phyloP scores from a whole-genome alignment of 2,329 filamentous ascomycete genomes.

The Verticillium alfalfae region DNA sequence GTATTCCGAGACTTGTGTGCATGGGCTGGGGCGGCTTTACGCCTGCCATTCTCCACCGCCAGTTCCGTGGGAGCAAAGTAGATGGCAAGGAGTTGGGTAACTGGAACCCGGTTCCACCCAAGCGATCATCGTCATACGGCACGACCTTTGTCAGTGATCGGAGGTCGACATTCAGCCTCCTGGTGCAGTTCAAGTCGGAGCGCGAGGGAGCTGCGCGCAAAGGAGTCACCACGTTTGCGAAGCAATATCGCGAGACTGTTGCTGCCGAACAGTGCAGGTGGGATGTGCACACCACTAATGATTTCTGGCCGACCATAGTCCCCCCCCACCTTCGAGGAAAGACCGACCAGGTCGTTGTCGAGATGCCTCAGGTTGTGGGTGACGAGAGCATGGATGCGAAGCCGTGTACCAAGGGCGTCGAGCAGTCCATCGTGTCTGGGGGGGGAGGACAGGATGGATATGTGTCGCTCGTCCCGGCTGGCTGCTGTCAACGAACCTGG shows the following conservation, averaged over 20 bases:
- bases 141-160: background rate
- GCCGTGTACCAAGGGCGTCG: background rate
- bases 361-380: no score
- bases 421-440: background rate
- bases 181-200: background rate
- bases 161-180: background rate
- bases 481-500: background rate
- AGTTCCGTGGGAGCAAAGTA: background rate
- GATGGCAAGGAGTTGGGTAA: background rate
- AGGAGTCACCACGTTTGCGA: background rate
- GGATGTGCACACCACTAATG: background rate
- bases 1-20: background rate
- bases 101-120: background rate
- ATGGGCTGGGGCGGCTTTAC: background rate
- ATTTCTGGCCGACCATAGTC: background rate
- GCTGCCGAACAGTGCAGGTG: background rate
- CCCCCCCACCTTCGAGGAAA: background rate
- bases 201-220: background rate
- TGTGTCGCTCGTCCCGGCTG: background rate
- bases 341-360: background rate
- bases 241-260: background rate
- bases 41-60: background rate
- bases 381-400: background rate
- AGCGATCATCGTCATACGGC: background rate
- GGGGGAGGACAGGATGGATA: background rate